Conservation (phyloP, 441 rosid genomes). For the Adansonia grandidieri region DNA sequence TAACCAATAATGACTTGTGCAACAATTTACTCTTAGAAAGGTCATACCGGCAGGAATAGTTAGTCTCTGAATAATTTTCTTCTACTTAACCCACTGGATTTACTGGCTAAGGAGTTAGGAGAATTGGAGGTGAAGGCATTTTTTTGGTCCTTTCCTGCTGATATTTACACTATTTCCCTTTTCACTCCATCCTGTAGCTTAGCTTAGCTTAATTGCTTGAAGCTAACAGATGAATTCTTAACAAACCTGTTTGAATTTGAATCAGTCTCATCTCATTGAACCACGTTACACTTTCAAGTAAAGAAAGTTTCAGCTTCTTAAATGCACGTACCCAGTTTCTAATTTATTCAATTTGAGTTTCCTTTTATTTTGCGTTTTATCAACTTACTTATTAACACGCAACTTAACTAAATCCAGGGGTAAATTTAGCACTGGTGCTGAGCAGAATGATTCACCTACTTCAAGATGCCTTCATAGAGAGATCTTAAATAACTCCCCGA, state of each 20-base stretch:
- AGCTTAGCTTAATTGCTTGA: background rate
- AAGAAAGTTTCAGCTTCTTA: background rate
- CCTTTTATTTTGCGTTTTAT: background rate
- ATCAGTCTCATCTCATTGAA: background rate
- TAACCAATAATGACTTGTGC: too few species aligned
- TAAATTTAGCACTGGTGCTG: constrained; percentile 47
- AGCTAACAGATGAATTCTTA: background rate
- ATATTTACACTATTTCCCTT: background rate
- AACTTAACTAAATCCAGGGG: constrained; percentile 50
- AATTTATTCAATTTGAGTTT: background rate
- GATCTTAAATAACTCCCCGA: constrained; percentile 12
- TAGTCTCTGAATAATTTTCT: background rate
- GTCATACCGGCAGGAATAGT: too few species aligned
- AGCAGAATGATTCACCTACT: constrained; percentile 31
- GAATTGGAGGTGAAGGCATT: background rate
- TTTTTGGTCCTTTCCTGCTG: background rate
- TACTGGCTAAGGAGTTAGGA: too few species aligned
- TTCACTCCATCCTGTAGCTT: too few species aligned
- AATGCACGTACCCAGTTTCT: background rate
- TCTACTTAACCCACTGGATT: background rate
- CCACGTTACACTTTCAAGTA: background rate
- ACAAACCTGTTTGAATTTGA: background rate
- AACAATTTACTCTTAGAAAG: too few species aligned
- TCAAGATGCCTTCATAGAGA: constrained; percentile 19
- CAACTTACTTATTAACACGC: background rate